Percentiles rank a stretch among this genome's conserved stretches.
Conservation (phyloP, 768 basidiomycete genomes). For the Kwoniella shandongensis region DNA sequence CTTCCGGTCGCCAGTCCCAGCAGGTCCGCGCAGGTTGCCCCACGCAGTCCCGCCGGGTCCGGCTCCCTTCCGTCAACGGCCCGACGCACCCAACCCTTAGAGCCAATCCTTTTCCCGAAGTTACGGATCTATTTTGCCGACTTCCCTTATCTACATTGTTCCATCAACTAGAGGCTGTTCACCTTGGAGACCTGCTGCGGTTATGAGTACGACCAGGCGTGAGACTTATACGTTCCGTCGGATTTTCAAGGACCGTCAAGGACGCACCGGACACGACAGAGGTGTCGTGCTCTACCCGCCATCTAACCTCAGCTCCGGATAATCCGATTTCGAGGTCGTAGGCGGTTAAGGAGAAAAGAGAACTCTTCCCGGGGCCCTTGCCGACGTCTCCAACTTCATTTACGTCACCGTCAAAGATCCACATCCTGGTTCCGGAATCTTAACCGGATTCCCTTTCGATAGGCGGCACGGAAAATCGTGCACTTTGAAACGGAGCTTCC, state of each 20-base stretch:
- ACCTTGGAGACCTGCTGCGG: conserved; percentile 75
- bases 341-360: conserved; percentile 75
- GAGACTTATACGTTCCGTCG: conserved; percentile 71
- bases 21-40: conserved; percentile 59
- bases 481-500: conserved; percentile 72
- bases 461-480: conserved; percentile 64
- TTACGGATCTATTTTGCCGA: conserved; percentile 78
- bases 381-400: conserved; percentile 65
- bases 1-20: conserved; percentile 57
- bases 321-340: conserved; percentile 72
- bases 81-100: conserved; percentile 76
- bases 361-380: conserved; percentile 73
- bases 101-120: conserved; percentile 67
- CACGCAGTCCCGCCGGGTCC: conserved; percentile 69
- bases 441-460: conserved; percentile 78
- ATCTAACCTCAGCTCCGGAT: conserved; percentile 72
- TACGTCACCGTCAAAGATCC: conserved; percentile 62
- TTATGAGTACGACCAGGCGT: conserved; percentile 73
- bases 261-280: conserved; percentile 72
- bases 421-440: conserved; percentile 75
- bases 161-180: conserved; percentile 78
- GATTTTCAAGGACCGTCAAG: conserved; percentile 79
- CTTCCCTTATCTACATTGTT: conserved; percentile 79
- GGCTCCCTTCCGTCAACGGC: conserved; percentile 71
- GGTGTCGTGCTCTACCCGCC: conserved; percentile 70